A percentile compares a stretch with the other conserved stretches of the same genome.
Evolutionary conservation across 306 rosid species (phyloP).

Genomic region (Lagenaria siceraria): DNA sequence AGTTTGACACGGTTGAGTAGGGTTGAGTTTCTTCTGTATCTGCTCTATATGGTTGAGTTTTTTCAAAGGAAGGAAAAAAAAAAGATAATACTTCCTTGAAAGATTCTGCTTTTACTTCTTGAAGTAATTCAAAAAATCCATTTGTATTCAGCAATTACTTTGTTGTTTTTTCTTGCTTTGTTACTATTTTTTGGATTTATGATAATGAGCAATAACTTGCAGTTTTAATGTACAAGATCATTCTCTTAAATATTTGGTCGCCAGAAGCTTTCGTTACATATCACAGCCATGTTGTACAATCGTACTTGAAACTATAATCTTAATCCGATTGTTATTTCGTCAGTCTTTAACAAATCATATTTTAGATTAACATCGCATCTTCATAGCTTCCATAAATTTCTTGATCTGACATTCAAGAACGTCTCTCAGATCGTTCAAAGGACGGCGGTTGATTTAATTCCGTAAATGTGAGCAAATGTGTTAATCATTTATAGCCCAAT

Average conservation of each 20-base stretch:
- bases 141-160: not conserved
- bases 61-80: not conserved
- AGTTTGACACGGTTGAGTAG: no score
- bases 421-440: not conserved
- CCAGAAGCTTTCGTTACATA: not conserved
- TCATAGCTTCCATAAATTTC: not conserved
- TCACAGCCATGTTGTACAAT: not conserved
- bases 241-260: not conserved
- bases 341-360: not conserved
- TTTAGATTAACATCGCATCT: not conserved
- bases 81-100: not conserved
- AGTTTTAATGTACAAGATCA: not conserved
- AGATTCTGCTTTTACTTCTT: not conserved
- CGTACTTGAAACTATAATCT: not conserved
- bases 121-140: not conserved
- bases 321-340: not conserved
- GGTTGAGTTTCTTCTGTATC: no score
- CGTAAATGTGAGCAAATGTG: not conserved
- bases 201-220: not conserved
- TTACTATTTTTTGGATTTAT: not conserved
- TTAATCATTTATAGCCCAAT: not conserved
- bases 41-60: no score
- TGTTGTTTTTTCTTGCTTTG: not conserved
- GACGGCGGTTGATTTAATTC: not conserved
- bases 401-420: not conserved